Evolutionary conservation across 169 alveolate species (phyloP), one percentile per base, ranked within the genome.

Genomic region (Besnoitia besnoiti): DNA sequence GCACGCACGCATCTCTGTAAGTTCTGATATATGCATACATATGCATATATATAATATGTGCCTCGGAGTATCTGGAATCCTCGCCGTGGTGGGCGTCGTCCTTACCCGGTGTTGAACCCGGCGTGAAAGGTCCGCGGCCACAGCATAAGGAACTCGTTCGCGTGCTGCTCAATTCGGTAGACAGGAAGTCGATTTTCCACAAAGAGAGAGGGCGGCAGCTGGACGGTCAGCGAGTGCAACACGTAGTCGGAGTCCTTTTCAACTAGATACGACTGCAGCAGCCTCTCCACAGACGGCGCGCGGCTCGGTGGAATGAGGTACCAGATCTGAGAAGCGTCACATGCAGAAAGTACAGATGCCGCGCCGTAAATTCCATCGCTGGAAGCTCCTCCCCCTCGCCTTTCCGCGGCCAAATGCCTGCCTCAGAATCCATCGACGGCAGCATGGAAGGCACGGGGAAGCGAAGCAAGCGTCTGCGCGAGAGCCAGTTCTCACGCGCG

Each of bases 71-170:
- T n/a, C n/a, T n/a, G n/a, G 19, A 50, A 50, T 50, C 30, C 62
- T 14, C 30, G 19, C 62, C 10, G 62, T 14, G 62, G 10, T 14
- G 62, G 30, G 19, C 62, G 10, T 14, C n/a, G 80, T 67, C n/a
- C 19, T 49, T 88, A 80, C 85, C 99, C 99, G 73, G 96, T 96
- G 88, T 98, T 98, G 62, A 98, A 97, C 0, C 99, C 99, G 40
- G 98, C 96, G 95, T 98, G 99, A 92, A 97, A 98, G 14, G 98
- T 97, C 51, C 98, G 95, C 46, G 98, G 97, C 97, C 98, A 98
- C 79, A 96, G 97, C 84, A 98, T 94, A 87, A 98, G 97, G 55
- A 97, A 98, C 94, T 98, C 99, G 61, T 98, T 98, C 75, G 94
- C 96, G 44, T 96, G 95, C 90, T 98, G 98, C 59, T 96, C 97